Evolutionary conservation across 768 basidiomycete genomes (phyloP), one percentile per base, ranked within the genome.

Genomic region (Boletales sp.): DNA sequence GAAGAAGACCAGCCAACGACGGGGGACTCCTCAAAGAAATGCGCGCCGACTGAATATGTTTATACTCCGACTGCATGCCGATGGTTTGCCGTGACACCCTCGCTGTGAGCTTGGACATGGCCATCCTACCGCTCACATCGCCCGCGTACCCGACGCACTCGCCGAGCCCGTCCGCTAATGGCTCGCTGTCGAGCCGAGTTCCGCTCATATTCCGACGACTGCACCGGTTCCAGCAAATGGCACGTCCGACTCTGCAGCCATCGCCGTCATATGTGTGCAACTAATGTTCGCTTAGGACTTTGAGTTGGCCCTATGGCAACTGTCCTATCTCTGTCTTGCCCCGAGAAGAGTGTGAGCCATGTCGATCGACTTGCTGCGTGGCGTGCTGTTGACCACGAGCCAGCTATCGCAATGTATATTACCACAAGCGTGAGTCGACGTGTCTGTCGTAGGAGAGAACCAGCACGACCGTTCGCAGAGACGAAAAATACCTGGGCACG

Each of bases 401-500:
- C 60, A 92, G 90, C 15, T 94, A 96, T 69, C 86, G 93, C 44
- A 95, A 97, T 70, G 94, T 96, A 8, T 98, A 97, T 67, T 96
- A 94, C 64, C 94, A 96, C 72, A 94, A 94, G 71, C 91, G 94
- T 94, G 64, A 62, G 85, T 70, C 0, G 3, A 35, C 36, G 8
- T 44, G 13, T 6, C 43, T 36, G 38, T 39, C 10, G 10, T 15
- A 0, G 3, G 35, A n/a, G 3, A 4, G 31, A 28, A 28, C 25
- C 25, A 7, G 15, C 52, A 31, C n/a, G 40, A 33, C 35, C 56
- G 38, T 41, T 38, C 36, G 55, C 70, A 90, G 93, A 97, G 75
- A 97, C 94, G 17, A 97, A 96, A 77, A 96, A 98, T 67, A 92
- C 89, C 14, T 97, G 94, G 94, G 93, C 94, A 17, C 77, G 95